Evolutionary conservation across 768 basidiomycete species (phyloP).

Genomic region (Leccinum subtestaceum): DNA sequence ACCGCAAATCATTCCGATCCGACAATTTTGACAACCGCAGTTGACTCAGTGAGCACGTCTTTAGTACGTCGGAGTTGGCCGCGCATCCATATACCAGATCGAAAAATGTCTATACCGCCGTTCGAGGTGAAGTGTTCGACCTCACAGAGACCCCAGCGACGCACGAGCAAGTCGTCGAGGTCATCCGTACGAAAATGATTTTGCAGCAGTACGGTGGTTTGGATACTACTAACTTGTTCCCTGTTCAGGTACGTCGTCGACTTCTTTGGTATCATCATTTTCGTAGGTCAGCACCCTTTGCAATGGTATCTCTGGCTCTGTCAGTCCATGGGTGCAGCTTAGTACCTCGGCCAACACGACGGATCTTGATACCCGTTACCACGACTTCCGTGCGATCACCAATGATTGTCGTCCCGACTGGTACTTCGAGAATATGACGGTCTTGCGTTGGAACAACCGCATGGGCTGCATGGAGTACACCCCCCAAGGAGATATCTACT

Average conservation of each 20-base stretch:
- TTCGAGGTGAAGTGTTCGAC: neutral
- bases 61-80: neutral
- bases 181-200: constrained; percentile 72
- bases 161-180: constrained; percentile 65
- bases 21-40: too few relatives aligned
- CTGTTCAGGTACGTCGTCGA: constrained; percentile 70
- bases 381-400: constrained; percentile 90
- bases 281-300: constrained; percentile 86
- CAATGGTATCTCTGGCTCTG: constrained; percentile 74
- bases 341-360: constrained; percentile 66
- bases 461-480: constrained; percentile 87
- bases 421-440: constrained; percentile 95
- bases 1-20: too few relatives aligned
- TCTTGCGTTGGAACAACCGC: constrained; percentile 87
- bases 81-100: neutral
- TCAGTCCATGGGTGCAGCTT: constrained; percentile 82
- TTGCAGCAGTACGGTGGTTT: constrained; percentile 82
- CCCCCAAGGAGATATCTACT: constrained; percentile 55
- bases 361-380: constrained; percentile 77
- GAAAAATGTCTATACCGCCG: neutral
- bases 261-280: neutral
- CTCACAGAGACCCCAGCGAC: constrained; percentile 26
- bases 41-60: too few relatives aligned
- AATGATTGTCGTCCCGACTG: constrained; percentile 94
- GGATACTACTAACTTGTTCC: constrained; percentile 77